Percentiles rank a stretch among this genome's conserved stretches.
Conservation (phyloP, 495 filamentous ascomycete species). For the Hypoxylon rickii region DNA sequence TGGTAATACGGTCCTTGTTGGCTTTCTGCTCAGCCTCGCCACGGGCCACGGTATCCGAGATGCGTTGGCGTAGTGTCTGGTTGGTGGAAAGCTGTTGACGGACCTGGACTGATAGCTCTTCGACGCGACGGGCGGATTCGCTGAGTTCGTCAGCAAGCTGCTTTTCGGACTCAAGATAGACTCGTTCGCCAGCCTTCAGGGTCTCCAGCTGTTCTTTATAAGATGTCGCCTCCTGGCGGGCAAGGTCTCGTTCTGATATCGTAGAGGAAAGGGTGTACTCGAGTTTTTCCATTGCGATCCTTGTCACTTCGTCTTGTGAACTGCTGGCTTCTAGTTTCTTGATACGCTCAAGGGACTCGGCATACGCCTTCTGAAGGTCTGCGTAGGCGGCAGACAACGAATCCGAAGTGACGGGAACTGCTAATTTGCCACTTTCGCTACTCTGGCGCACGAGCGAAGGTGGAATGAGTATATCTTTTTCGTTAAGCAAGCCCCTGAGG, state of each 20-base stretch:
- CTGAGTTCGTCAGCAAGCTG: conserved; percentile 67
- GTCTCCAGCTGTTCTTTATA: conserved; percentile 66
- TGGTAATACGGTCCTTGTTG: conserved; percentile 78
- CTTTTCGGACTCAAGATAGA: conserved; percentile 66
- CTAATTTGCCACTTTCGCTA: conserved; percentile 36
- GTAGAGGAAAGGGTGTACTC: conserved; percentile 66
- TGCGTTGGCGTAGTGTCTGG: conserved; percentile 71
- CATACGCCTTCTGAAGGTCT: conserved; percentile 69
- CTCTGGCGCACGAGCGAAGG: conserved; percentile 56
- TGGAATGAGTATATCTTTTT: conserved; percentile 81
- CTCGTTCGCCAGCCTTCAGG: conserved; percentile 62
- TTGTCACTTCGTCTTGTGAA: conserved; percentile 55
- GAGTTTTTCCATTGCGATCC: conserved; percentile 63
- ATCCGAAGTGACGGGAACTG: conserved; percentile 60
- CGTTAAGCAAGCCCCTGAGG: conserved; percentile 76
- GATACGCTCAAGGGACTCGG: conserved; percentile 58
- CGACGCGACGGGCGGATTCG: conserved; percentile 73
- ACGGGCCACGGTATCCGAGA: conserved; percentile 82
- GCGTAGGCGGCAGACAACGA: conserved; percentile 79
- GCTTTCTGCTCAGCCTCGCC: conserved; percentile 83
- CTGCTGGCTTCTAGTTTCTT: conserved; percentile 55
- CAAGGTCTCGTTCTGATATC: conserved; percentile 73
- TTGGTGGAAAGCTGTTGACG: conserved; percentile 78
- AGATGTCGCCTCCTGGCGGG: conserved; percentile 61
- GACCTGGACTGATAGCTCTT: conserved; percentile 75